Conservation (phyloP, 495 filamentous ascomycete species). For the Neurospora sp. region DNA sequence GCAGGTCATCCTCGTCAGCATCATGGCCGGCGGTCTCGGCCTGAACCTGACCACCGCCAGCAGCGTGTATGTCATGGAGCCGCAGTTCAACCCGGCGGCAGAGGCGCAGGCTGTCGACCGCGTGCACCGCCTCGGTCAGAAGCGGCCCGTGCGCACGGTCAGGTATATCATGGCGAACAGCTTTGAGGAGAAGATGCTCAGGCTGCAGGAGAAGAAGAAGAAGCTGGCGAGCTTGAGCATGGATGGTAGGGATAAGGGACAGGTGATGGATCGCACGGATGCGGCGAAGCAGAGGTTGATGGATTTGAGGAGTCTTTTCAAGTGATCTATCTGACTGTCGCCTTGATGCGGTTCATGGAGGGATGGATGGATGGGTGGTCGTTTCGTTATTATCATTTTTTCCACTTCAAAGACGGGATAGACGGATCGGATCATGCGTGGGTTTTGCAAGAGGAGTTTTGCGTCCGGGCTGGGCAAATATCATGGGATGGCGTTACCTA, state of each 20-base stretch:
- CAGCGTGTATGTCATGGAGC: conserved; percentile 93
- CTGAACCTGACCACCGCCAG: conserved; percentile 82
- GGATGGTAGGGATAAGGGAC: conserved; percentile 42
- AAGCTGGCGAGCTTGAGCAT: conserved; percentile 79
- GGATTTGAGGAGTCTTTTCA: conserved; percentile 77
- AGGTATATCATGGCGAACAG: conserved; percentile 82
- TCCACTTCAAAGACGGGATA: background rate
- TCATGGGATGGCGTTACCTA: background rate
- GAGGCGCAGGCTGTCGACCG: conserved; percentile 93
- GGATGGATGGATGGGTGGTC: background rate
- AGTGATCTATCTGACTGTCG: conserved; percentile 26
- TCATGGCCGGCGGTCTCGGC: conserved; percentile 84
- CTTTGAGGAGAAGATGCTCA: conserved; percentile 90
- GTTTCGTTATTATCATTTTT: background rate
- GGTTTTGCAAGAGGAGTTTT: background rate
- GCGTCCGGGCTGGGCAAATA: background rate
- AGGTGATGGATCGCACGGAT: conserved; percentile 61
- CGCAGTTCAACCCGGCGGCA: conserved; percentile 90
- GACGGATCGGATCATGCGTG: background rate
- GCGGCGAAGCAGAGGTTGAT: conserved; percentile 64
- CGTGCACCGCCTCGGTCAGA: conserved; percentile 89
- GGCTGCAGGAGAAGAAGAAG: conserved; percentile 82
- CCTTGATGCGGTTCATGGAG: background rate
- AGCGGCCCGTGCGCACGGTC: conserved; percentile 64
- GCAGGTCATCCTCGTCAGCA: conserved; percentile 78